phyloP scores from a whole-genome alignment of 768 basidiomycete species.

The Pulveroboletus sp. region DNA sequence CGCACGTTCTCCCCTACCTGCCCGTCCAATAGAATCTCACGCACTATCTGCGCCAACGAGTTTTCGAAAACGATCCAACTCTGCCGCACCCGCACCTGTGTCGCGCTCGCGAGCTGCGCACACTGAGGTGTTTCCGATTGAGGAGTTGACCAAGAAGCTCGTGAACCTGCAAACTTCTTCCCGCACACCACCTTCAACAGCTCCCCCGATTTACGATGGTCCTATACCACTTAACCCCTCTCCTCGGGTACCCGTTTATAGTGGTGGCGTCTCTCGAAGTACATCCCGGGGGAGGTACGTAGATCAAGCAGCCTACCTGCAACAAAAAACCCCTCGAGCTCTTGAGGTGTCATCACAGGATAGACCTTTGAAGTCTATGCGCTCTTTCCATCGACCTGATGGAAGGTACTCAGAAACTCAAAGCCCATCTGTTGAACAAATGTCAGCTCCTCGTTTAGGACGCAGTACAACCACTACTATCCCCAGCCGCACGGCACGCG shows the following conservation, averaged over 20 bases:
- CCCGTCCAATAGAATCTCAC: constrained; percentile 8
- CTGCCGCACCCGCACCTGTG: constrained; percentile 20
- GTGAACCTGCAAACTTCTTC: constrained; percentile 42
- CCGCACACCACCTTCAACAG: constrained; percentile 11
- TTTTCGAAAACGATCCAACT: constrained; percentile 32
- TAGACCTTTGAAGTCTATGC: constrained; percentile 41
- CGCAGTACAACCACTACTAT: constrained; percentile 34
- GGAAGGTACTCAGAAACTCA: constrained; percentile 32
- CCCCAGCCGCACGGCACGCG: constrained; percentile 10
- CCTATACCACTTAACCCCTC: constrained; percentile 7
- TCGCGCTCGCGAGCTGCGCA: constrained; percentile 32
- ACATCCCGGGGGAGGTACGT: constrained; percentile 17
- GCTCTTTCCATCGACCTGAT: constrained; percentile 58
- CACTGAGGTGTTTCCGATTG: constrained; percentile 41
- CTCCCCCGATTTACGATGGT: constrained; percentile 8
- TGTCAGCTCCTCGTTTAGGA: constrained; percentile 27
- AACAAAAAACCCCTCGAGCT: constrained; percentile 20
- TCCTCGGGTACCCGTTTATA: constrained; percentile 8
- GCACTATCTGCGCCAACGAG: constrained; percentile 36
- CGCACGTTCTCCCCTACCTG: constrained; percentile 16
- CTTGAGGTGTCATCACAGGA: constrained; percentile 19
- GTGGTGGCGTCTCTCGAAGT: constrained; percentile 17
- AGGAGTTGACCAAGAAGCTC: constrained; percentile 57
- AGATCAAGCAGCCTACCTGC: constrained; percentile 12
- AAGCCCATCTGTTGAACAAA: constrained; percentile 30